phyloP scores from a whole-genome alignment of 176 grass and related monocot species.

The Eragrostis nindensis region DNA sequence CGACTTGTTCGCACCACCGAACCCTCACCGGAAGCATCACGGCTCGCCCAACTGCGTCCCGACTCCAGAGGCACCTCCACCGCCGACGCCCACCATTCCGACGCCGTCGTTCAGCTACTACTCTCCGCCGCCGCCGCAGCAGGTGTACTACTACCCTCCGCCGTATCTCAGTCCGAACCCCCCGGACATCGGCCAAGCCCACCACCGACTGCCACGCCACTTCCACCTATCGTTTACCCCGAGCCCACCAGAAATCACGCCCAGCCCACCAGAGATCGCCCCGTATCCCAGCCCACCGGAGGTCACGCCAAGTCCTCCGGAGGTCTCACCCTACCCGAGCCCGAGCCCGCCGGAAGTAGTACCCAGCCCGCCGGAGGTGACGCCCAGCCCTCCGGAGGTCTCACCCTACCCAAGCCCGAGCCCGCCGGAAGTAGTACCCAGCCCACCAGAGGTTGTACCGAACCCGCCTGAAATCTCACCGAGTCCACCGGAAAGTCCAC shows the following conservation, averaged over 20 bases:
- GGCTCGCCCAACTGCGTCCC: slow-evolving; percentile 48
- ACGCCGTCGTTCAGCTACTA: slow-evolving; percentile 31
- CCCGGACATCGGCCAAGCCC: too few relatives aligned
- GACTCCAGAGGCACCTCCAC: slow-evolving; percentile 41
- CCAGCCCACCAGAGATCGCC: slow-evolving; percentile 22
- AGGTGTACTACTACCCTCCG: slow-evolving; percentile 28
- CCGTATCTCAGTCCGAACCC: slow-evolving; percentile 25
- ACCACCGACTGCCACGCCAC: not conserved
- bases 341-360: not conserved
- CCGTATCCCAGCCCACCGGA: slow-evolving; percentile 3
- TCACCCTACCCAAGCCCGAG: too few relatives aligned
- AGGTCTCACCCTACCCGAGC: not conserved
- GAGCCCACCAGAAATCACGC: slow-evolving; percentile 1
- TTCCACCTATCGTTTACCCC: slow-evolving; percentile 16
- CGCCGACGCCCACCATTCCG: slow-evolving; percentile 20
- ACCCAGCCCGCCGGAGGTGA: not conserved
- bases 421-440: not conserved
- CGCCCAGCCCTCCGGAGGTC: not conserved
- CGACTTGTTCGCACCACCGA: slow-evolving; percentile 36
- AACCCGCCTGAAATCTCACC: not conserved
- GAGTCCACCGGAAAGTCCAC: slow-evolving; percentile 4
- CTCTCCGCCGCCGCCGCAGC: slow-evolving; percentile 37
- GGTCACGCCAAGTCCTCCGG: not conserved
- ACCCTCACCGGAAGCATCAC: not conserved
- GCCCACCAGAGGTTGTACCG: not conserved